Conservation (phyloP, 1,284 basidiomycete species). For the Rhodotorula sp. region DNA sequence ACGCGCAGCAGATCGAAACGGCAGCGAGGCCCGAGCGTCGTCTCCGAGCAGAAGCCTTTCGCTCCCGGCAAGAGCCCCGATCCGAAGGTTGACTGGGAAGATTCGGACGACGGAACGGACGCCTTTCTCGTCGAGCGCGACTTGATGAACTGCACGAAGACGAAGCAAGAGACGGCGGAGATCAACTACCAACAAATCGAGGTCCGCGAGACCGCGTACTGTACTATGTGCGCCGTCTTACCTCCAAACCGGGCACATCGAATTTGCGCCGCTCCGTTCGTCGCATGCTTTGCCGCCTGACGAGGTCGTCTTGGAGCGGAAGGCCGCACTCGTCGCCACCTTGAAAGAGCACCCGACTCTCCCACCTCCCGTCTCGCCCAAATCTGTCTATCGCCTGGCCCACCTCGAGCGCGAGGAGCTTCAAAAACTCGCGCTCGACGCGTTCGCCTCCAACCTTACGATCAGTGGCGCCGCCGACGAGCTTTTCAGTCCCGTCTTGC, state of each 20-base stretch:
- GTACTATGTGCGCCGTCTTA: too few species aligned
- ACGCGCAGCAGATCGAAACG: background rate
- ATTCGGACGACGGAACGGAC: too few species aligned
- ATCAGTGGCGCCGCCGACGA: background rate
- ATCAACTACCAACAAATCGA: too few species aligned
- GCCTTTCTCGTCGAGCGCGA: too few species aligned
- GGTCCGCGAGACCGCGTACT: too few species aligned
- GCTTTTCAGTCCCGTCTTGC: background rate
- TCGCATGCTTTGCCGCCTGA: too few species aligned
- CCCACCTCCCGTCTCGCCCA: background rate
- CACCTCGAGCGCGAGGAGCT: background rate
- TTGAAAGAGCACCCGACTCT: background rate
- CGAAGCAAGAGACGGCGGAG: too few species aligned
- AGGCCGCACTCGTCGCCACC: accelerated
- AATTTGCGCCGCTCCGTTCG: too few species aligned
- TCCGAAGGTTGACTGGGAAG: too few species aligned
- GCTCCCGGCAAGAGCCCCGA: background rate
- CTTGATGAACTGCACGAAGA: too few species aligned
- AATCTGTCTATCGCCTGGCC: slow-evolving; percentile 13
- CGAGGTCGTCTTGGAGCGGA: background rate
- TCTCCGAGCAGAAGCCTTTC: background rate
- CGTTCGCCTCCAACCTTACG: background rate
- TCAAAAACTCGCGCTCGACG: background rate
- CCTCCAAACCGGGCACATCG: too few species aligned
- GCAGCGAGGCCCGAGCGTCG: accelerated